Conservation (phyloP, 176 grass and related monocot species). For the Poa pratensis region DNA sequence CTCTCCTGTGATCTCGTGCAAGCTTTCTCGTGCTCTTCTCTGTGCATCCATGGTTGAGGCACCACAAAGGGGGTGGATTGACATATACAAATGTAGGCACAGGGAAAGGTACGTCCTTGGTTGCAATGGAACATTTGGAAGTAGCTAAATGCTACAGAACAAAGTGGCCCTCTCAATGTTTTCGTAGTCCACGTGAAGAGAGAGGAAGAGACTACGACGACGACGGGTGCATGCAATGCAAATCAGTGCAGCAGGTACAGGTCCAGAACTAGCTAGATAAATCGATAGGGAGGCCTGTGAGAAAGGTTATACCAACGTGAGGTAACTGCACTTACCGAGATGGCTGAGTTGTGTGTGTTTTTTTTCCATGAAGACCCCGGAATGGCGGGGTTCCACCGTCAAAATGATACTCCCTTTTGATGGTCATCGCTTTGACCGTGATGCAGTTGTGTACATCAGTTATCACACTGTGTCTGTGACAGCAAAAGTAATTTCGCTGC, state of each 20-base stretch:
- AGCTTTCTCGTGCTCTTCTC: too few species aligned
- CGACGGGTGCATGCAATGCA: conserved; percentile 44
- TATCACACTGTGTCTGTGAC: too few species aligned
- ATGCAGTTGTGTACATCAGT: too few species aligned
- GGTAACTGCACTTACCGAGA: background rate
- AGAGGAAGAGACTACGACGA: background rate
- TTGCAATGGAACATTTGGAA: conserved; percentile 45
- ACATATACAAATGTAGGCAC: conserved; percentile 31
- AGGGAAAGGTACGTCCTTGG: conserved; percentile 5
- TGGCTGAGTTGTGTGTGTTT: too few species aligned
- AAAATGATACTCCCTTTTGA: too few species aligned
- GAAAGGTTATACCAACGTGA: conserved; percentile 1
- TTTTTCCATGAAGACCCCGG: too few species aligned
- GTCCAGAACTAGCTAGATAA: conserved; percentile 35
- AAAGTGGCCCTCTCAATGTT: conserved; percentile 36
- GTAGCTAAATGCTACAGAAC: conserved; percentile 55
- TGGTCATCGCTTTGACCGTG: too few species aligned
- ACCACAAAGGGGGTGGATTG: conserved; percentile 16
- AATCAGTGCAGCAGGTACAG: conserved; percentile 27
- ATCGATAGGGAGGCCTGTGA: background rate
- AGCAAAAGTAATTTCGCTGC: too few species aligned
- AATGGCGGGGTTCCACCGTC: too few species aligned
- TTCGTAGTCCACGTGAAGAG: conserved; percentile 44
- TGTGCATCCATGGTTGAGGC: background rate
- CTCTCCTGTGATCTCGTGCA: background rate